A percentile compares a stretch with the other conserved stretches of the same genome.
Conservation (phyloP, 2,329 filamentous ascomycete genomes). For the Herpotrichia juniperi region DNA sequence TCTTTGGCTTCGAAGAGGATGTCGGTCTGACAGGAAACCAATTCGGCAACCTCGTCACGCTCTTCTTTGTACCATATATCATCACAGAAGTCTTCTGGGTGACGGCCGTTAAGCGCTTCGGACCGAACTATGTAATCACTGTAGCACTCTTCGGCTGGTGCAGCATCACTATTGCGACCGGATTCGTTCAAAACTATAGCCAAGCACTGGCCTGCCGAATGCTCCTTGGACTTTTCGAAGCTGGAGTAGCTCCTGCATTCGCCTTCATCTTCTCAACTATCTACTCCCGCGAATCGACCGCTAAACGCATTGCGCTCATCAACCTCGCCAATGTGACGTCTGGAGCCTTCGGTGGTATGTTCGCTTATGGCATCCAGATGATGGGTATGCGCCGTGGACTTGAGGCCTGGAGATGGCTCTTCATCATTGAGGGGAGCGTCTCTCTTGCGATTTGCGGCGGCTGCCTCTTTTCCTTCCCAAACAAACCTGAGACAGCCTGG, state of each 20-base stretch:
- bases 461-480: conserved; percentile 61
- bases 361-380: conserved; percentile 30
- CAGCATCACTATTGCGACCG: conserved; percentile 32
- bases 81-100: conserved; percentile 28
- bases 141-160: conserved; percentile 29
- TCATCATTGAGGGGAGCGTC: conserved; percentile 60
- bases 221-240: conserved; percentile 32
- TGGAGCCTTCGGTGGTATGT: conserved; percentile 32
- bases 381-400: conserved; percentile 24
- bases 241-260: conserved; percentile 32
- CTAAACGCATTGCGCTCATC: conserved; percentile 34
- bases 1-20: conserved; percentile 37
- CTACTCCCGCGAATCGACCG: conserved; percentile 26
- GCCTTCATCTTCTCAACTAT: conserved; percentile 36
- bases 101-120: conserved; percentile 28
- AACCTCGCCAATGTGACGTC: conserved; percentile 27
- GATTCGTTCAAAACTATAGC: conserved; percentile 34
- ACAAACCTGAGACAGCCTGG: conserved; percentile 58
- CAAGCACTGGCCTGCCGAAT: conserved; percentile 36
- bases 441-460: conserved; percentile 61
- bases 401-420: conserved; percentile 36
- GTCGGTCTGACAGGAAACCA: conserved; percentile 35
- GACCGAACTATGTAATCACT: conserved; percentile 24
- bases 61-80: conserved; percentile 36
- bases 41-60: conserved; percentile 39